Evolutionary conservation across 2,329 filamentous ascomycete species (phyloP).

Genomic region (Pseudocercospora musae): DNA sequence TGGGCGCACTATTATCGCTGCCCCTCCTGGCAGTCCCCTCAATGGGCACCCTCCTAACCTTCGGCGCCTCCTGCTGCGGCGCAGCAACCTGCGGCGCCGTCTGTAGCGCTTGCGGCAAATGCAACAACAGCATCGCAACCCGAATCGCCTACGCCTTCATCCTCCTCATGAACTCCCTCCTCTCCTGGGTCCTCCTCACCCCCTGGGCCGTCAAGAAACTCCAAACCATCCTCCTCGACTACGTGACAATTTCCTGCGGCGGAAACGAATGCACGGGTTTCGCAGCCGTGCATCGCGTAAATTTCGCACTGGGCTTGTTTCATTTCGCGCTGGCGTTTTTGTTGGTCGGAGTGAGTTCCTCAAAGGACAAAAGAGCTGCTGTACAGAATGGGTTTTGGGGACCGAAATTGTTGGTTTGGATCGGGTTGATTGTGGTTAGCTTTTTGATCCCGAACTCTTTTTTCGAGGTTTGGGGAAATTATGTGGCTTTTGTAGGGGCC

Average conservation of each 20-base stretch:
- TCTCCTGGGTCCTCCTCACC: conserved; percentile 99
- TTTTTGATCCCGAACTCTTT: conserved; percentile 95
- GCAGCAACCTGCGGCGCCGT: conserved; percentile 92
- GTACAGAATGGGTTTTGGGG: conserved; percentile 99
- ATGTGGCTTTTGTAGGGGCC: conserved; percentile 80
- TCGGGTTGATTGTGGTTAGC: conserved; percentile 79
- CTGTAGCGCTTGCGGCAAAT: conserved; percentile 93
- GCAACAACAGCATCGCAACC: conserved; percentile 94
- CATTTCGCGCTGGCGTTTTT: conserved; percentile 82
- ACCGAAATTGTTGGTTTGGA: conserved; percentile 88
- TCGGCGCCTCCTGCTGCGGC: conserved; percentile 88
- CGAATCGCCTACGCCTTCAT: conserved; percentile 83
- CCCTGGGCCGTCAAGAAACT: conserved; percentile 97
- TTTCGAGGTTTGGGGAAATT: conserved; percentile 95
- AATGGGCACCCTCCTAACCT: conserved; percentile 74
- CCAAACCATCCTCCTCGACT: conserved; percentile 86
- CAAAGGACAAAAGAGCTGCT: conserved; percentile 79
- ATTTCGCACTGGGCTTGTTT: conserved; percentile 93
- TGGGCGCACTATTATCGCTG: conserved; percentile 89
- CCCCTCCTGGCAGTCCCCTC: conserved; percentile 87
- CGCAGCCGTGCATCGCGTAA: conserved; percentile 94
- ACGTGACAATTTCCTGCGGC: conserved; percentile 85
- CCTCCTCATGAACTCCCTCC: conserved; percentile 90
- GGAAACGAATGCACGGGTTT: conserved; percentile 91
- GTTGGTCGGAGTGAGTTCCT: conserved; percentile 80